These are phyloP conservation scores for Porcisia hertigi DNA, from an alignment of 208 protist genomes.

Conservation along the genomic window DNA sequence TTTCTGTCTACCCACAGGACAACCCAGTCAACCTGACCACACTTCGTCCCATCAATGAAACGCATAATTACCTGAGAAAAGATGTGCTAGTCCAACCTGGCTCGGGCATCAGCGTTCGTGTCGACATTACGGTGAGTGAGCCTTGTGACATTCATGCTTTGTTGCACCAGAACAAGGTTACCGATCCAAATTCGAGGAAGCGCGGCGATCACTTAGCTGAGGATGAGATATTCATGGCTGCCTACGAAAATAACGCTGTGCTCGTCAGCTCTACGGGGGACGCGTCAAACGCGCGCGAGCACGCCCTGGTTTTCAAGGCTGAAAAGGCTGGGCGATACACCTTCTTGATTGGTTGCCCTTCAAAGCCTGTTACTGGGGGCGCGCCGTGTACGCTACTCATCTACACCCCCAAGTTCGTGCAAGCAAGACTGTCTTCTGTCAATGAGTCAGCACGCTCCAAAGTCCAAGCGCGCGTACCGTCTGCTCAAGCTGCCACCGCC, in stretches of 20 bases:
- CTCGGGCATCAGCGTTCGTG: slow-evolving; percentile 25
- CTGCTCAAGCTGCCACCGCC: slow-evolving; percentile 6
- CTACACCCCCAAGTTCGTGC: slow-evolving; percentile 49
- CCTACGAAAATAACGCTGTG: slow-evolving; percentile 54
- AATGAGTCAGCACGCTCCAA: slow-evolving; percentile 32
- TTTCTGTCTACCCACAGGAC: slow-evolving; percentile 76
- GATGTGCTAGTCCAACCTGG: slow-evolving; percentile 39
- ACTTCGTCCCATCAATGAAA: slow-evolving; percentile 50
- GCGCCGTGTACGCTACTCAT: slow-evolving; percentile 59
- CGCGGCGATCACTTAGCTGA: slow-evolving; percentile 63
- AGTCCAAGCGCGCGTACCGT: slow-evolving; percentile 36
- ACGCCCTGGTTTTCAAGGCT: slow-evolving; percentile 54
- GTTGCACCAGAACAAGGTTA: slow-evolving; percentile 67
- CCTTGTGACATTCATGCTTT: slow-evolving; percentile 68
- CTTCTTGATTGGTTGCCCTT: slow-evolving; percentile 44
- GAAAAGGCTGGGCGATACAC: slow-evolving; percentile 47
- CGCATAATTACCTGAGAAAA: slow-evolving; percentile 35
- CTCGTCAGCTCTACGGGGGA: slow-evolving; percentile 46
- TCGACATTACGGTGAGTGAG: slow-evolving; percentile 61
- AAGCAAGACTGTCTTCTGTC: slow-evolving; percentile 54
- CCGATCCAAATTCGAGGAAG: slow-evolving; percentile 17
- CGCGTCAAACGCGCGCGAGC: slow-evolving; percentile 71
- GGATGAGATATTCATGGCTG: slow-evolving; percentile 55
- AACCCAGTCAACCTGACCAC: slow-evolving; percentile 58
- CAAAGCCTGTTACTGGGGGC: slow-evolving; percentile 37